phyloP scores from a whole-genome alignment of 768 basidiomycete species.

The Rhizopogon sp. region DNA sequence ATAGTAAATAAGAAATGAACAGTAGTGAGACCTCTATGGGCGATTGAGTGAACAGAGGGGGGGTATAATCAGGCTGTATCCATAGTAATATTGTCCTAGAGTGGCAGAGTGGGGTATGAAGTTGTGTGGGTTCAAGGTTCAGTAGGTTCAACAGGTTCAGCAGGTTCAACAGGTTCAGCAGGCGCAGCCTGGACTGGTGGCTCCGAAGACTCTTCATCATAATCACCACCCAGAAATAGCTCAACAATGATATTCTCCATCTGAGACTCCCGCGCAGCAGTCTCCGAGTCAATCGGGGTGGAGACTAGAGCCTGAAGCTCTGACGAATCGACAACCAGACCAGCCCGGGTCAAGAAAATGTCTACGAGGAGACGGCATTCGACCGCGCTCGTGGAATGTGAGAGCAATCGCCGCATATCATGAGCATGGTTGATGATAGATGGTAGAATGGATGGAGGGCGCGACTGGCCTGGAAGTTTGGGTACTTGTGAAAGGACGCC shows the following conservation, averaged over 20 bases:
- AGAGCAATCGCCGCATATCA: slow-evolving; percentile 65
- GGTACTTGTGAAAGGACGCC: neutral
- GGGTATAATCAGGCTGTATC: slow-evolving; percentile 5
- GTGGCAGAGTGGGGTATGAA: neutral
- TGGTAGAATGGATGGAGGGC: slow-evolving; percentile 15
- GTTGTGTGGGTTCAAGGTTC: neutral
- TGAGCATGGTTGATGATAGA: slow-evolving; percentile 42
- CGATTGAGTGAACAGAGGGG: neutral
- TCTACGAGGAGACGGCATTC: slow-evolving; percentile 85
- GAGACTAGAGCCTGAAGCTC: slow-evolving; percentile 23
- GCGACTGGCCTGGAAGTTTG: slow-evolving; percentile 12
- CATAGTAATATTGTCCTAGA: neutral
- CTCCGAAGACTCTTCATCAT: neutral
- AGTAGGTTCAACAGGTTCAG: neutral
- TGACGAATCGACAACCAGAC: slow-evolving; percentile 32
- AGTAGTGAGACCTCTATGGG: neutral
- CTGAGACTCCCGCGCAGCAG: slow-evolving; percentile 9
- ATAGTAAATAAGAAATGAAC: neutral
- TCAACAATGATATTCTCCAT: slow-evolving; percentile 53
- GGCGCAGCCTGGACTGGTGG: neutral
- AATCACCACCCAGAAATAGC: slow-evolving; percentile 30
- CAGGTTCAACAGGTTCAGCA: too few relatives aligned
- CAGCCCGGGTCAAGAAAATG: slow-evolving; percentile 69
- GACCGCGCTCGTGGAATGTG: slow-evolving; percentile 65
- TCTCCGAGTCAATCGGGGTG: slow-evolving; percentile 32